Conservation (phyloP, 257 asterid species). For the Apocynum venetum region DNA sequence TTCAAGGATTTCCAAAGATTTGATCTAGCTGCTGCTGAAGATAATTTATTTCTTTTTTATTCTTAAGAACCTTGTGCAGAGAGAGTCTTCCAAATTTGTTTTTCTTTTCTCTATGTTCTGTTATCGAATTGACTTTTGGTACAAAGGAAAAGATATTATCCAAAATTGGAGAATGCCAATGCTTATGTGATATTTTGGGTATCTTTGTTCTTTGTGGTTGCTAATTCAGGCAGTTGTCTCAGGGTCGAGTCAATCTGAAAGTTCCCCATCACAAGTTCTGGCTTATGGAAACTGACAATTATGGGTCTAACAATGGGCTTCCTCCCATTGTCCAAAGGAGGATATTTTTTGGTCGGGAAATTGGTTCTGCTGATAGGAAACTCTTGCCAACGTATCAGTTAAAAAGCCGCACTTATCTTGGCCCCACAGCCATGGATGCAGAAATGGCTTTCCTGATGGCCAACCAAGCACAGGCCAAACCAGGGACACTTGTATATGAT, state of each 20-base stretch:
- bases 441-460: conserved; percentile 99
- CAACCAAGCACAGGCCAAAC: conserved; percentile 83
- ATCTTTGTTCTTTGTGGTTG: background rate
- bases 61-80: background rate
- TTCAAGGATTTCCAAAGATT: background rate
- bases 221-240: conserved; percentile 16
- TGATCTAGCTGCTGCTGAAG: background rate
- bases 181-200: background rate
- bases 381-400: conserved; percentile 87
- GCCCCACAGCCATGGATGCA: conserved; percentile 99
- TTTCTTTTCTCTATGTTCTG: background rate
- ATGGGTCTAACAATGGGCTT: conserved; percentile 78
- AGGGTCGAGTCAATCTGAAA: conserved; percentile 84
- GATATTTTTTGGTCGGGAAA: conserved; percentile 84
- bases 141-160: background rate
- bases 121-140: background rate
- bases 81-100: background rate
- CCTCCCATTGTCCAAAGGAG: conserved; percentile 66
- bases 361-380: conserved; percentile 84
- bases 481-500: conserved; percentile 86
- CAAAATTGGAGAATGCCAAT: background rate
- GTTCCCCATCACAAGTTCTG: conserved; percentile 73
- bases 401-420: conserved; percentile 93
- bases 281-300: conserved; percentile 78
- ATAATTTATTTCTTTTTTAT: too few relatives aligned